Base-by-base conservation (phyloP, 2,329 filamentous ascomycete species). In the Fusarium dimerum region DNA sequence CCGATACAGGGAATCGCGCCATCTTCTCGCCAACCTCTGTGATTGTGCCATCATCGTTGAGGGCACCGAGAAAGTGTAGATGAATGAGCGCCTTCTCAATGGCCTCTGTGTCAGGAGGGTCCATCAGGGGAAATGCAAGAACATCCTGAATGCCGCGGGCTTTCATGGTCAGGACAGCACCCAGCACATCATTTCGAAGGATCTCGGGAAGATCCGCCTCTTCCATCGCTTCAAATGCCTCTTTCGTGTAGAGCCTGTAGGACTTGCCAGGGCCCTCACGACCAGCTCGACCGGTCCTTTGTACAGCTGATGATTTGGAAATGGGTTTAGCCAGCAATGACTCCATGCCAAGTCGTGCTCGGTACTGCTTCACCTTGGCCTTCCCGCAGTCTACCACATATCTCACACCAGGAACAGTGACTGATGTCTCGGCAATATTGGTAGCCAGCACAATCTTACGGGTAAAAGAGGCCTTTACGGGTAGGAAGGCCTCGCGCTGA, bases 391-490 rank as follows among this genome's bases (percentile, higher is more conserved):
- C 94, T 17, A 99, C 82, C 10, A 99, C 93, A 62, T 89, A 94
- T 5, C 90, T 85, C 7, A 99, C 92, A 2, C 94, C 94, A 0
- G 93, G 89, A 0, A 99, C 92, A 0, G 94, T 99, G 53, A 99
- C 89, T 1, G 94, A 97, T 0, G 94, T 97, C 71, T 99, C 94
- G n/a, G 94, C 94, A 64, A 99, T 97, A 66, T 99, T 99, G 13
- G 94, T 99, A 0, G 92, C 88, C 1, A 99, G 77, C 0, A 99
- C 92, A 12, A 97, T 81, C 67, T 97, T 97, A 41, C 94, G 83
- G 0, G 90, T 95, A 50, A 80, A 82, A n/a, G 79, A 79, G 3
- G 85, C 82, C 50, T 84, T 84, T 18, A 89, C 81, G 1, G 89
- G 88, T 49, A 87, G 78, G 69, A 99, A 97, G 10, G 95, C 92